Base-by-base conservation (phyloP, 768 basidiomycete species). In the Dacryopinax spathularia region DNA sequence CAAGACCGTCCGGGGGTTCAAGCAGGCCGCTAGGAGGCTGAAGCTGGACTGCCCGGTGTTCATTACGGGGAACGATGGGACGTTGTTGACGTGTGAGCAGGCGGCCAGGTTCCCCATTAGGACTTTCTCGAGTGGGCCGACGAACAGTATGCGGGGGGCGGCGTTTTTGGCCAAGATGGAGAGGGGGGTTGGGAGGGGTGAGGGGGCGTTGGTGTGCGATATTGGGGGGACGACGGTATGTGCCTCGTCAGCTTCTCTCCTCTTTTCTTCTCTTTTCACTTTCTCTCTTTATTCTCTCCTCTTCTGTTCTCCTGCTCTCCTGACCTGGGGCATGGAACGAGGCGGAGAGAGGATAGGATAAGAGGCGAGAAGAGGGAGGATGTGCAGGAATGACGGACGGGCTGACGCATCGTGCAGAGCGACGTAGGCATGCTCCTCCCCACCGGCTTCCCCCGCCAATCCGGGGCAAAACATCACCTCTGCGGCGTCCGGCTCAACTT, bases 71-170 rank as follows among this genome's bases (percentile, higher is more conserved):
- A 72, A 72, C 60, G 72, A 73, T 62, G 71, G 72, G 12, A 73
- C 73, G 0, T 60, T 72, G 1, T 56, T 69, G 62, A 68, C 63
- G 4, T 66, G 64, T 60, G 69, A 66, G 15, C 59, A 66, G 60
- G 70, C 69, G 13, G 68, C 61, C 5, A 41, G 44, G 27, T 65
- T 71, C 29, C 72, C 72, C 1, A 73, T 73, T 65, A 63, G 66
- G 64, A 73, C 72, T 0, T 73, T 73, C 65, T 62, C 65, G 20
- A 66, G 64, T 15, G 72, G 72, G 10, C 69, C 71, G 18, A 73
- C 72, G 39, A 73, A 73, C 65, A 70, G 69, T 7, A 73, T 73
- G 72, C 44, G 72, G 27, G 72, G 72, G 1, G 72, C 72, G 4
- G 66, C 69, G 39, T 73, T 68, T 61, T 62, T 72, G 22, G 71